These are phyloP conservation scores for Phaeosphaeriaceae sp. DNA, from an alignment of 2,329 filamentous ascomycete species.

Conservation along the genomic window DNA sequence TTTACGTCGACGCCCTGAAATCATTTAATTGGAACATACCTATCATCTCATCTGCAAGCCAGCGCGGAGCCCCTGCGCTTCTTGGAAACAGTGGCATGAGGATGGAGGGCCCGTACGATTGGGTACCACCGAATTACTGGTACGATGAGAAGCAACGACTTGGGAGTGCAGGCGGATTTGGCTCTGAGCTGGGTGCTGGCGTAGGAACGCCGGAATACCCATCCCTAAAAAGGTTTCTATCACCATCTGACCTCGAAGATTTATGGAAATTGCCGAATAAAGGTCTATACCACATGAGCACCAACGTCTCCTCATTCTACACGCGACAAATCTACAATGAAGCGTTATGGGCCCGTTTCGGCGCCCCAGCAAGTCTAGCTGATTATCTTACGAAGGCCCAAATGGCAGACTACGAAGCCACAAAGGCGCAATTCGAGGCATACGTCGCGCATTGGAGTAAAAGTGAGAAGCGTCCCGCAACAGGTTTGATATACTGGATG, in stretches of 20 bases:
- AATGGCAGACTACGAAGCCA: conserved; percentile 70
- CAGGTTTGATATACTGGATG: conserved; percentile 72
- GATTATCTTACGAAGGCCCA: conserved; percentile 68
- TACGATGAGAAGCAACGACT: conserved; percentile 57
- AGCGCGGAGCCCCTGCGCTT: conserved; percentile 59
- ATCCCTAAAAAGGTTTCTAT: conserved; percentile 63
- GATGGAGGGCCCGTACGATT: conserved; percentile 71
- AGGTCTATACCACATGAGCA: conserved; percentile 66
- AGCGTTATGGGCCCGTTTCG: conserved; percentile 60
- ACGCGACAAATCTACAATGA: conserved; percentile 64
- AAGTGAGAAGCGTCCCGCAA: conserved; percentile 57
- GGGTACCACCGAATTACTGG: conserved; percentile 71
- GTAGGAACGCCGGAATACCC: conserved; percentile 66
- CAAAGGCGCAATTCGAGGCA: conserved; percentile 64
- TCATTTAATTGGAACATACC: conserved; percentile 63
- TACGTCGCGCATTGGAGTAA: conserved; percentile 61
- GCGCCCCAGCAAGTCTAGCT: conserved; percentile 57
- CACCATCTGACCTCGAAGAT: conserved; percentile 57
- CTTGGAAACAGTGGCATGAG: conserved; percentile 67
- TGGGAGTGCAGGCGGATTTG: conserved; percentile 68
- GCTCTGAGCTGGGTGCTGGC: conserved; percentile 66
- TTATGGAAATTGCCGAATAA: conserved; percentile 63
- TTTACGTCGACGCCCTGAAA: conserved; percentile 60
- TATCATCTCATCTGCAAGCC: conserved; percentile 64
- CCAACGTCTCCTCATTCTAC: conserved; percentile 61